A percentile compares a stretch with the other conserved stretches of the same genome.
Evolutionary conservation across 768 basidiomycete species (phyloP).

Genomic region (Trichaptum fuscoviolaceum): DNA sequence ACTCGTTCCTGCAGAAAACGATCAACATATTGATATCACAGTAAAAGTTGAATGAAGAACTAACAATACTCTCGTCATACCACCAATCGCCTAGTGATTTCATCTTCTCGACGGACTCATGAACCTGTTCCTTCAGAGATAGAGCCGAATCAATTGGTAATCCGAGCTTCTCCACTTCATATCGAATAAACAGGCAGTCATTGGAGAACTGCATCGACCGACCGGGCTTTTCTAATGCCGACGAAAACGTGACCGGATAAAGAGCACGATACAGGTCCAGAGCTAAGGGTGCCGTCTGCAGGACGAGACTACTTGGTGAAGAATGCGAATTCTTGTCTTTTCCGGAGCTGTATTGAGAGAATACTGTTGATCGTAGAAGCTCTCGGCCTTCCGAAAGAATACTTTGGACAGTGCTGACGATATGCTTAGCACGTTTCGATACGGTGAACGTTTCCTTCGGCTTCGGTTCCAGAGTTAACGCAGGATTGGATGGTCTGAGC

Average conservation of each 20-base stretch:
- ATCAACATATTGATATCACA: not conserved
- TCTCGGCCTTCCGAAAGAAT: constrained; percentile 63
- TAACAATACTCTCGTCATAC: constrained; percentile 66
- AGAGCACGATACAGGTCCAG: constrained; percentile 80
- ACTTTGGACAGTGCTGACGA: constrained; percentile 54
- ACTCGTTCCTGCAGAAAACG: constrained; percentile 40
- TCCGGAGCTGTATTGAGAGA: constrained; percentile 27
- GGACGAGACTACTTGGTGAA: constrained; percentile 48
- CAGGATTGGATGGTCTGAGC: constrained; percentile 16
- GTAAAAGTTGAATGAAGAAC: constrained; percentile 21
- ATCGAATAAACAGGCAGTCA: constrained; percentile 65
- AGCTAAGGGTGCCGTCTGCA: constrained; percentile 56
- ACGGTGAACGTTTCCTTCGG: constrained; percentile 57
- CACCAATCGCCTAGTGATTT: constrained; percentile 58
- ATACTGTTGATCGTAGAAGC: constrained; percentile 52
- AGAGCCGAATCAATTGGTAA: constrained; percentile 14
- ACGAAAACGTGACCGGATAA: constrained; percentile 57
- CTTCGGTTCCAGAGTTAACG: constrained; percentile 17
- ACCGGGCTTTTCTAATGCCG: constrained; percentile 43
- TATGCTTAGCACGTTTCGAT: constrained; percentile 48
- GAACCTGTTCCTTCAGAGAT: constrained; percentile 40
- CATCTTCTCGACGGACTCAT: constrained; percentile 47
- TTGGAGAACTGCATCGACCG: constrained; percentile 74
- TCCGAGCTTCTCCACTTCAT: constrained; percentile 42
- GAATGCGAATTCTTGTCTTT: not conserved